Evolutionary conservation across 768 basidiomycete genomes (phyloP).

Genomic region (Phylloporus rhodoxanthus): DNA sequence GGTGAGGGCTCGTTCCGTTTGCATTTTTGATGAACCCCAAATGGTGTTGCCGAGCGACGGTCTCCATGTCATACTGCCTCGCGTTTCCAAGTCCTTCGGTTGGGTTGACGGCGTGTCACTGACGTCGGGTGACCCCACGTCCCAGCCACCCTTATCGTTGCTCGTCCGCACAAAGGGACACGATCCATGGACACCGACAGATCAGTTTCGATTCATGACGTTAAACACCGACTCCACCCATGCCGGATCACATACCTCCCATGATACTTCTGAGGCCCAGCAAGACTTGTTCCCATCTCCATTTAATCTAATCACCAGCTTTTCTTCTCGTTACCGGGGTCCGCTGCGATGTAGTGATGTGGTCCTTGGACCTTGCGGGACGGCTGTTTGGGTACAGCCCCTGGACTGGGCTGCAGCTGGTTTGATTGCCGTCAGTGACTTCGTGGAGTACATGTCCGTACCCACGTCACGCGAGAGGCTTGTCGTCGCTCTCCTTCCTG

Average conservation of each 20-base stretch:
- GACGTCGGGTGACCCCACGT: constrained; percentile 10
- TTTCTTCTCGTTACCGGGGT: constrained; percentile 39
- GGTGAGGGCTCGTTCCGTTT: constrained; percentile 52
- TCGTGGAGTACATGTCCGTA: constrained; percentile 12
- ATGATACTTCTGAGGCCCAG: constrained; percentile 14
- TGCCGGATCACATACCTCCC: neutral
- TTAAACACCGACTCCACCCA: constrained; percentile 32
- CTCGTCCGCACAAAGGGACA: constrained; percentile 54
- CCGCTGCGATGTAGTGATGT: constrained; percentile 50
- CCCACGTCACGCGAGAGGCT: constrained; percentile 34
- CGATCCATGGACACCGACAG: constrained; percentile 52
- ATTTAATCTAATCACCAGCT: constrained; percentile 35
- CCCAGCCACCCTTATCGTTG: constrained; percentile 36
- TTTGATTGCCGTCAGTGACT: constrained; percentile 26
- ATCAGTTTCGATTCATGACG: constrained; percentile 47
- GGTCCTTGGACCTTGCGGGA: constrained; percentile 48
- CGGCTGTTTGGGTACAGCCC: constrained; percentile 61
- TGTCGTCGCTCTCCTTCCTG: constrained; percentile 48
- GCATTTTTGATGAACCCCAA: constrained; percentile 47
- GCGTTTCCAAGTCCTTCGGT: constrained; percentile 49
- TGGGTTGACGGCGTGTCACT: constrained; percentile 62
- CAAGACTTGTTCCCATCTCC: constrained; percentile 40
- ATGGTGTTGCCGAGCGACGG: constrained; percentile 24
- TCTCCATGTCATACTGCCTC: constrained; percentile 24
- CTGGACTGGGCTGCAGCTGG: constrained; percentile 39